Conservation (phyloP, 1,139 yeast genomes). For the Zhuliangozyma parablackwelliae region DNA sequence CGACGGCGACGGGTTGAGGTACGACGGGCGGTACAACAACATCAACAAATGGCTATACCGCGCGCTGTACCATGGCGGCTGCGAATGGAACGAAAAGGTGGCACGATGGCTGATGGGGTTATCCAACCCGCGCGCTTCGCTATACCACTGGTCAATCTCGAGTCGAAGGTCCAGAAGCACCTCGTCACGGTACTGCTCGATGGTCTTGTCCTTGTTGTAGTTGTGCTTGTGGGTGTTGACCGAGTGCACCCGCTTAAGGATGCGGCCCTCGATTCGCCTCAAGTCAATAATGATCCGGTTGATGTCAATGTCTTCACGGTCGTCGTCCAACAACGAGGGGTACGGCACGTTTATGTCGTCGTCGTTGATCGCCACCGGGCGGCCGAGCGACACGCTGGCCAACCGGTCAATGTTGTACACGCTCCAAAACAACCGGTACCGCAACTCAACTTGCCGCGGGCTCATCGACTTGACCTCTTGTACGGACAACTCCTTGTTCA, state of each 20-base stretch:
- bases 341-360: constrained; percentile 42
- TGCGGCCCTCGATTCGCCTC: constrained; percentile 38
- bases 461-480: constrained; percentile 18
- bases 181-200: constrained; percentile 19
- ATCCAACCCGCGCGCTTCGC: constrained; percentile 11
- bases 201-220: constrained; percentile 3
- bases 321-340: constrained; percentile 31
- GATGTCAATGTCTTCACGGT: constrained; percentile 32
- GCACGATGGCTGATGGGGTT: constrained; percentile 4
- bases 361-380: constrained; percentile 42
- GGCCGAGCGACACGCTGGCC: constrained; percentile 39
- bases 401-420: constrained; percentile 45
- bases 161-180: constrained; percentile 26
- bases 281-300: constrained; percentile 35
- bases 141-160: constrained; percentile 39
- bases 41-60: constrained; percentile 42
- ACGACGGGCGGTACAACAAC: constrained; percentile 44
- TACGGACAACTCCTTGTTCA: constrained; percentile 31
- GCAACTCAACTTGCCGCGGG: constrained; percentile 31
- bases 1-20: constrained; percentile 39
- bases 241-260: constrained; percentile 38
- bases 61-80: constrained; percentile 43
- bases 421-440: constrained; percentile 47
- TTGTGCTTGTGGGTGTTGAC: constrained; percentile 14
- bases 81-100: constrained; percentile 31